A percentile compares a stretch with the other conserved stretches of the same genome.
phyloP scores from a whole-genome alignment of 2,329 filamentous ascomycete species.

The Blastomyces silverae region DNA sequence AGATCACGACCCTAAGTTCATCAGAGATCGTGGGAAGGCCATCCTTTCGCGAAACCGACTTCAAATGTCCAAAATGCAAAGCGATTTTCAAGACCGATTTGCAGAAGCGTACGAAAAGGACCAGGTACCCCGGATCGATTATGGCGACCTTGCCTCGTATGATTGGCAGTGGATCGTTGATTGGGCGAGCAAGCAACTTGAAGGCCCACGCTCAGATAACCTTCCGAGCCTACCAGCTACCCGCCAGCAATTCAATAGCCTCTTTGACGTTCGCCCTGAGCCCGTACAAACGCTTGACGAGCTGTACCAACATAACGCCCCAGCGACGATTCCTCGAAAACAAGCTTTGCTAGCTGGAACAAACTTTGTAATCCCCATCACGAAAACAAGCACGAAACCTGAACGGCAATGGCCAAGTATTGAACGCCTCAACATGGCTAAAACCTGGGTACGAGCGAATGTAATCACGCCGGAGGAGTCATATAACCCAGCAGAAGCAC shows the following conservation, averaged over 20 bases:
- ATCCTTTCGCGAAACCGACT: constrained; percentile 35
- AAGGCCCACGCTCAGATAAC: constrained; percentile 32
- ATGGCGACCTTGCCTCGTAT: constrained; percentile 39
- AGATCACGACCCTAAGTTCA: constrained; percentile 32
- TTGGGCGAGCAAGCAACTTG: constrained; percentile 42
- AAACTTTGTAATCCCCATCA: constrained; percentile 32
- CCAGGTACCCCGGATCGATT: constrained; percentile 42
- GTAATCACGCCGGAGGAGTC: constrained; percentile 39
- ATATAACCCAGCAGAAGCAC: constrained; percentile 37
- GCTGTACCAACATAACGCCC: constrained; percentile 30
- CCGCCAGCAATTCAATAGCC: constrained; percentile 36
- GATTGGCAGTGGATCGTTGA: constrained; percentile 44
- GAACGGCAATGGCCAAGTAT: constrained; percentile 19
- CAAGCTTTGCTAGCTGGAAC: constrained; percentile 31
- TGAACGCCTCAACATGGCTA: constrained; percentile 34
- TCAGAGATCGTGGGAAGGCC: constrained; percentile 35
- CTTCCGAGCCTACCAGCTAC: constrained; percentile 41
- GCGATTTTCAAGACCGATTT: constrained; percentile 43
- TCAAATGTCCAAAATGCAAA: constrained; percentile 41
- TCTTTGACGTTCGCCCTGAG: constrained; percentile 39
- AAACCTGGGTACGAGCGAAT: constrained; percentile 46
- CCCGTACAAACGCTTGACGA: constrained; percentile 30
- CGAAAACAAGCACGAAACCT: constrained; percentile 13
- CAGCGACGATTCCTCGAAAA: constrained; percentile 32
- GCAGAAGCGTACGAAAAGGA: constrained; percentile 41